These are phyloP conservation scores for Hibiscus trionum DNA, from an alignment of 345 rosid genomes.

Conservation along the genomic window DNA sequence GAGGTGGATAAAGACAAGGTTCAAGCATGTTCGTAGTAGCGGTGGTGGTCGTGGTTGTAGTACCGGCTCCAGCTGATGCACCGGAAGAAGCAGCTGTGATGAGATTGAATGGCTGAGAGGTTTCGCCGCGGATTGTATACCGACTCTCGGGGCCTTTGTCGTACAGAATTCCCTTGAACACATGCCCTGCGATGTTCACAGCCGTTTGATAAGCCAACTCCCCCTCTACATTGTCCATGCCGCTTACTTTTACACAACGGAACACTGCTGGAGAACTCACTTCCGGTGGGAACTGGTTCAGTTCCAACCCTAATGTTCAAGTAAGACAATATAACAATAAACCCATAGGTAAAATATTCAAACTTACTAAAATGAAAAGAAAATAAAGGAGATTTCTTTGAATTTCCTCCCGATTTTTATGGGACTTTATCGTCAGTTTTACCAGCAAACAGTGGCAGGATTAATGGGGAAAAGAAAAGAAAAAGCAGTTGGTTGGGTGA, in stretches of 20 bases:
- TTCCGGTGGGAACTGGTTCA: conserved; percentile 35
- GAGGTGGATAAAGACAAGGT: conserved; percentile 64
- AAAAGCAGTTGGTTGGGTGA: conserved; percentile 19
- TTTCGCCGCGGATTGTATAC: conserved; percentile 23
- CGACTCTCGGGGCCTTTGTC: conserved; percentile 56
- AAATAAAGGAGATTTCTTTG: conserved; percentile 2
- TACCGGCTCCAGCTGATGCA: conserved; percentile 21
- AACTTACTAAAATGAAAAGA: background rate
- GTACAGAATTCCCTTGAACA: conserved; percentile 47
- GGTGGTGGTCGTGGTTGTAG: conserved; percentile 24
- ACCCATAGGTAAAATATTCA: background rate
- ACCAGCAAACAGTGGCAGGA: conserved; percentile 36
- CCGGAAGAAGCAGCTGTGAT: conserved; percentile 40
- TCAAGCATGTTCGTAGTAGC: conserved; percentile 33
- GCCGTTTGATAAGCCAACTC: conserved; percentile 44
- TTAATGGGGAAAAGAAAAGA: conserved; percentile 8
- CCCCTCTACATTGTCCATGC: conserved; percentile 30
- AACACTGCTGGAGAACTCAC: conserved; percentile 38
- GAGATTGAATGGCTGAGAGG: conserved; percentile 45
- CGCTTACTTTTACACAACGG: conserved; percentile 36
- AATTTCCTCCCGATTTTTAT: background rate
- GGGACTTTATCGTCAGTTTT: conserved; percentile 41
- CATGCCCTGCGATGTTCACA: conserved; percentile 40
- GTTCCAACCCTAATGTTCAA: conserved; percentile 28
- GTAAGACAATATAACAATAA: background rate